Conservation (phyloP, 805 yeast genomes). For the Ascoidea tarda region DNA sequence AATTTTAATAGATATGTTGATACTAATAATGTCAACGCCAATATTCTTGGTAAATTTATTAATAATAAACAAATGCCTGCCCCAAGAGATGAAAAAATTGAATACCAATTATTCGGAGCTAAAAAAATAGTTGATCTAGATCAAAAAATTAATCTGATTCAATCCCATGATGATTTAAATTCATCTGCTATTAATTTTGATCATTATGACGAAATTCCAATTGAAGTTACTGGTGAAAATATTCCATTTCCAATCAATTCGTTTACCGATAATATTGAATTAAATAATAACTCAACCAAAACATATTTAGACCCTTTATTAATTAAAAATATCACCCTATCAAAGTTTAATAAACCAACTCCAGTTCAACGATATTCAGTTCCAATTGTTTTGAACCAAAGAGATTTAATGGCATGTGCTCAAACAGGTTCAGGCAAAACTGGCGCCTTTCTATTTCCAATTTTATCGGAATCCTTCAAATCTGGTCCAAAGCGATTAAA, state of each 20-base stretch:
- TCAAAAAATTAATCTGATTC: not conserved
- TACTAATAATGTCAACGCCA: slow-evolving; percentile 21
- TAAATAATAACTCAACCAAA: no score
- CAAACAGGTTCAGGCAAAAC: slow-evolving; percentile 99
- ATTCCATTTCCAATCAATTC: slow-evolving; percentile 88
- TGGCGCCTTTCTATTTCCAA: slow-evolving; percentile 99
- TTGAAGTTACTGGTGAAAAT: slow-evolving; percentile 90
- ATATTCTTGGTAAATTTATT: slow-evolving; percentile 54
- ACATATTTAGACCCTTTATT: slow-evolving; percentile 61
- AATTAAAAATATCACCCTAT: slow-evolving; percentile 73
- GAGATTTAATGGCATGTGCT: slow-evolving; percentile 96
- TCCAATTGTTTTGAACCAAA: slow-evolving; percentile 77
- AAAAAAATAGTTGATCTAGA: slow-evolving; percentile 10
- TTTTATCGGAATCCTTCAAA: slow-evolving; percentile 77
- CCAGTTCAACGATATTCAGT: slow-evolving; percentile 92
- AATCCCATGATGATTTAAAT: slow-evolving; percentile 38
- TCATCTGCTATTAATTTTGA: slow-evolving; percentile 97
- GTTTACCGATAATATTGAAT: slow-evolving; percentile 73
- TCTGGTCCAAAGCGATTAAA: slow-evolving; percentile 66
- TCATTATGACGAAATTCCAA: slow-evolving; percentile 97
- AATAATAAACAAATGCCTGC: slow-evolving; percentile 87
- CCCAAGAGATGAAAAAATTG: slow-evolving; percentile 51
- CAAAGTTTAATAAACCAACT: slow-evolving; percentile 91
- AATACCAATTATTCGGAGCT: slow-evolving; percentile 71
- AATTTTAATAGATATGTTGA: no score